phyloP scores from a whole-genome alignment of 2,329 filamentous ascomycete species.

The Coniochaeta sp. region DNA sequence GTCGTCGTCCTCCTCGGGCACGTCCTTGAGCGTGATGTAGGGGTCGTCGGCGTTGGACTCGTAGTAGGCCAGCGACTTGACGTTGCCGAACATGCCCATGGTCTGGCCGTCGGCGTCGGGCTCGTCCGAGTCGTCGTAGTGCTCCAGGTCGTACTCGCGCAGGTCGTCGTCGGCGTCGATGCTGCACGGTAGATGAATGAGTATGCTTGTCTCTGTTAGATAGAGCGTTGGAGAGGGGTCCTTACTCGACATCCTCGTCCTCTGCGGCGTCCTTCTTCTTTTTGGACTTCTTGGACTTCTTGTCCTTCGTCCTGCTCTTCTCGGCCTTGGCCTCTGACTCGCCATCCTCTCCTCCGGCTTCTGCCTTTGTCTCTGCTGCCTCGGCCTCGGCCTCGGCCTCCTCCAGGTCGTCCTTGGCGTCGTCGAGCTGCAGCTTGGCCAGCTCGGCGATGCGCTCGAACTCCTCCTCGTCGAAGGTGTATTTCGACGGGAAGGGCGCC shows the following conservation, averaged over 20 bases:
- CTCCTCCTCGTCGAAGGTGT: constrained; percentile 68
- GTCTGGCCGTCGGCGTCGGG: constrained; percentile 57
- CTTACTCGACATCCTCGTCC: constrained; percentile 30
- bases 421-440: constrained; percentile 76
- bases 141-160: constrained; percentile 91
- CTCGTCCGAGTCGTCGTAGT: constrained; percentile 82
- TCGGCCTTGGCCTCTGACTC: constrained; percentile 18
- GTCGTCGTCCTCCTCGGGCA: constrained; percentile 66
- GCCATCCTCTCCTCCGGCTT: constrained; percentile 12
- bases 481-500: constrained; percentile 67
- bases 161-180: constrained; percentile 71
- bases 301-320: constrained; percentile 18
- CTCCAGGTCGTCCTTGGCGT: constrained; percentile 80
- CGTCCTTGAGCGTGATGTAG: constrained; percentile 79
- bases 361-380: constrained; percentile 7
- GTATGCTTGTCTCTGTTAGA: no score
- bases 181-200: no score
- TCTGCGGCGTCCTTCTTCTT: constrained; percentile 25
- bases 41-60: constrained; percentile 91
- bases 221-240: constrained; percentile 9
- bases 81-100: constrained; percentile 91
- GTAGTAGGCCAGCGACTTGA: constrained; percentile 90
- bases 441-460: constrained; percentile 68
- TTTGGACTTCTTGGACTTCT: constrained; percentile 20
- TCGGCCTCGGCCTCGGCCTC: constrained; percentile 48